Conservation (phyloP, 202 grass and related monocot genomes). For the Eragrostis tef region DNA sequence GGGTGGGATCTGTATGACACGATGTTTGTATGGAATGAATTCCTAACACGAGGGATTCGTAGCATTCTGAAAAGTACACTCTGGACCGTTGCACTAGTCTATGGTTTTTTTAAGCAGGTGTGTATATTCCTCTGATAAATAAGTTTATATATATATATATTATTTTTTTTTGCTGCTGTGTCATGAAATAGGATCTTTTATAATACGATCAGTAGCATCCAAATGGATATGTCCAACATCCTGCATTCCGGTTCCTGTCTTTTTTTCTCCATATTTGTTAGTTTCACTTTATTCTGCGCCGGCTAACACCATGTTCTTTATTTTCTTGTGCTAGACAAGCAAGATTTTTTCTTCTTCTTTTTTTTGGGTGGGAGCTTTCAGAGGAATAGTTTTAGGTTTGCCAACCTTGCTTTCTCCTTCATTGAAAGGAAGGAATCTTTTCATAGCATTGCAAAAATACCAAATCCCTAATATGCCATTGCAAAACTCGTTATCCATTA, state of each 20-base stretch:
- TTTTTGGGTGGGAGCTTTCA: neutral
- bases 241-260: neutral
- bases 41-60: slow-evolving; percentile 66
- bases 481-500: neutral
- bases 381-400: neutral
- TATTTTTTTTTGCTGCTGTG: slow-evolving; percentile 40
- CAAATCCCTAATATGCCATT: neutral
- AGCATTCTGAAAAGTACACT: slow-evolving; percentile 54
- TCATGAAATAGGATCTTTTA: slow-evolving; percentile 11
- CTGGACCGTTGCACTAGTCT: slow-evolving; percentile 84
- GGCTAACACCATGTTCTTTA: slow-evolving; percentile 1
- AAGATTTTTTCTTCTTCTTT: neutral
- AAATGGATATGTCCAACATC: slow-evolving; percentile 14
- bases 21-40: slow-evolving; percentile 98
- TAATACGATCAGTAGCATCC: slow-evolving; percentile 28
- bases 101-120: slow-evolving; percentile 96
- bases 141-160: too few relatives aligned
- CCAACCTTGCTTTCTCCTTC: neutral
- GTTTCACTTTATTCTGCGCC: slow-evolving; percentile 24
- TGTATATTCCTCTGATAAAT: slow-evolving; percentile 19
- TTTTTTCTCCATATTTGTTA: slow-evolving; percentile 7
- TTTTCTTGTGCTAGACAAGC: slow-evolving; percentile 27
- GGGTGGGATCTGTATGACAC: slow-evolving; percentile 76
- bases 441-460: neutral
- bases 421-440: neutral